Conservation (phyloP, 2,329 filamentous ascomycete species). For the Fusarium oxysporum region DNA sequence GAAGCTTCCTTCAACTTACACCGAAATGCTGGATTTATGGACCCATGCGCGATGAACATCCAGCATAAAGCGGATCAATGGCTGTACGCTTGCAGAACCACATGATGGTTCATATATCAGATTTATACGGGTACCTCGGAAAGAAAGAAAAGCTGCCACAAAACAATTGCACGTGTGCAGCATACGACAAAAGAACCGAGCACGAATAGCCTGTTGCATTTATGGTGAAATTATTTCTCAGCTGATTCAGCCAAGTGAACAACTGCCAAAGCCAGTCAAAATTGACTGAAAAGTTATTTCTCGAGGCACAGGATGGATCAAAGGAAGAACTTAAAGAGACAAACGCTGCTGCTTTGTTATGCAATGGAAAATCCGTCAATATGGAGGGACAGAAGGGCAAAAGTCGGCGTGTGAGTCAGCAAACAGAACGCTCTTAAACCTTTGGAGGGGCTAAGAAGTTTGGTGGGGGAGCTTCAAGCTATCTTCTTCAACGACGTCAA, state of each 20-base stretch:
- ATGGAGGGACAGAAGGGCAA: neutral
- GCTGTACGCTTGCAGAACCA: neutral
- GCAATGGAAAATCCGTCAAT: neutral
- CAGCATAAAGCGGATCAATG: neutral
- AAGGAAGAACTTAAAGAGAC: neutral
- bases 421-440: neutral
- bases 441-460: slow-evolving; percentile 32
- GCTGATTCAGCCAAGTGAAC: neutral
- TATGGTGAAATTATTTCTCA: neutral
- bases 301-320: neutral
- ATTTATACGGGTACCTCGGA: neutral
- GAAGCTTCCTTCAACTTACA: neutral
- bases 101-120: neutral
- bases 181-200: neutral
- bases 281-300: neutral
- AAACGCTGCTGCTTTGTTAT: neutral
- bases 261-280: neutral
- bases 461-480: slow-evolving; percentile 41
- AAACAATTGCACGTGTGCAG: neutral
- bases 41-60: neutral
- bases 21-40: neutral
- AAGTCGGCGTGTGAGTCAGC: slow-evolving; percentile 39
- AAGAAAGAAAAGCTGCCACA: neutral
- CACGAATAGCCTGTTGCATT: neutral
- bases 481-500: slow-evolving; percentile 36